These are phyloP conservation scores for Monilinia fructigena DNA, from an alignment of 2,329 filamentous ascomycete species.

Conservation along the genomic window DNA sequence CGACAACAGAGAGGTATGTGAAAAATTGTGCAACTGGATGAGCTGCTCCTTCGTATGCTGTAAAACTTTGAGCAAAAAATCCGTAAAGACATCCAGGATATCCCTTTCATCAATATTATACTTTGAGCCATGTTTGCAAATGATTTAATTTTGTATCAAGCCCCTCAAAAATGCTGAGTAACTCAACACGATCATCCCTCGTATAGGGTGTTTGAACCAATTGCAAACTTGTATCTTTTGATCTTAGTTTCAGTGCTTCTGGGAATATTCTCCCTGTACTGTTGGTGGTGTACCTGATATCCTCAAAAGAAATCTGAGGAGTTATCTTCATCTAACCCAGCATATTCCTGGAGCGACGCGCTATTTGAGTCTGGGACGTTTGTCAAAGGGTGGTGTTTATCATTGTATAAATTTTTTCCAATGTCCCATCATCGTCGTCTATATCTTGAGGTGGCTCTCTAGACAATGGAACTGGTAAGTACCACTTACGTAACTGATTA, in stretches of 20 bases:
- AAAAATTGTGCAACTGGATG: background rate
- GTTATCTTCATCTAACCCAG: background rate
- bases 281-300: background rate
- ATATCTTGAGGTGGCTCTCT: background rate
- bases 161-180: background rate
- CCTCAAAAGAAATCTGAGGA: slow-evolving; percentile 6
- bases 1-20: background rate
- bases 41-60: slow-evolving; percentile 15
- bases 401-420: slow-evolving; percentile 1
- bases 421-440: background rate
- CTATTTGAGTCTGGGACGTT: background rate
- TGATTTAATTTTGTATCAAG: background rate
- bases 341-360: background rate
- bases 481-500: background rate
- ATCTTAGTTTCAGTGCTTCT: background rate
- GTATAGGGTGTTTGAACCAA: slow-evolving; percentile 9
- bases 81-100: background rate
- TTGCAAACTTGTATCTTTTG: slow-evolving; percentile 8
- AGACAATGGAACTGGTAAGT: background rate
- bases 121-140: slow-evolving; percentile 11
- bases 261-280: slow-evolving; percentile 4
- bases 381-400: background rate
- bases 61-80: slow-evolving; percentile 10
- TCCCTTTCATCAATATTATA: background rate
- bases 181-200: background rate